Evolutionary conservation across 208 protist species (phyloP).

Genomic region (Trypanosoma cruzi): DNA sequence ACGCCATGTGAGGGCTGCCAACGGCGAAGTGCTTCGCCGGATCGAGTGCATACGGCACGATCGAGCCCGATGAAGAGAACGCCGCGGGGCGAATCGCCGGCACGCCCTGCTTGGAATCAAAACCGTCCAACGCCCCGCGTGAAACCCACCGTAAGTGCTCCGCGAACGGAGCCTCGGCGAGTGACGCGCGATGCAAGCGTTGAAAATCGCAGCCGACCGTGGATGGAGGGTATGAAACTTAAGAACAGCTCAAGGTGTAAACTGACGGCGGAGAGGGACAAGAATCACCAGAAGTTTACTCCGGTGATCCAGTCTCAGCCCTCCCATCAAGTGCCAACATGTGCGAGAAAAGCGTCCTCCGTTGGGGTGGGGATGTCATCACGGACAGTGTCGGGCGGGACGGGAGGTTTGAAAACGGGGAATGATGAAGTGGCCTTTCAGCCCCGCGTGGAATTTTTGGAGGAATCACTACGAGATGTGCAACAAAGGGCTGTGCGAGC

Average conservation of each 20-base stretch:
- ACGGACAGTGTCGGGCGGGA: not conserved
- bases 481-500: conserved; percentile 30
- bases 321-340: not conserved
- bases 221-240: conserved; percentile 12
- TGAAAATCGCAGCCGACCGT: conserved; percentile 10
- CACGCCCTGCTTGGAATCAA: conserved; percentile 73
- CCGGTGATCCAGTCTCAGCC: not conserved
- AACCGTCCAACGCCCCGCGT: conserved; percentile 43
- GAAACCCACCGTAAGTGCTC: conserved; percentile 56
- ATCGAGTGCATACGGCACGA: conserved; percentile 15
- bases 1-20: not conserved
- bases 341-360: conserved; percentile 3
- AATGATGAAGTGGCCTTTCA: conserved; percentile 10
- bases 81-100: conserved; percentile 1
- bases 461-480: conserved; percentile 21
- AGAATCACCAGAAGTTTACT: not conserved
- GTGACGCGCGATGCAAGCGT: conserved; percentile 9
- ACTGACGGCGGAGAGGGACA: not conserved
- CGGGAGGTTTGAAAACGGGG: not conserved
- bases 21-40: not conserved
- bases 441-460: conserved; percentile 21
- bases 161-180: conserved; percentile 34
- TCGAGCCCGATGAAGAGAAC: conserved; percentile 32
- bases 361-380: not conserved
- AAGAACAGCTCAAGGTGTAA: not conserved